Conservation (phyloP, 2,329 filamentous ascomycete species). For the Cladorrhinum sp. region DNA sequence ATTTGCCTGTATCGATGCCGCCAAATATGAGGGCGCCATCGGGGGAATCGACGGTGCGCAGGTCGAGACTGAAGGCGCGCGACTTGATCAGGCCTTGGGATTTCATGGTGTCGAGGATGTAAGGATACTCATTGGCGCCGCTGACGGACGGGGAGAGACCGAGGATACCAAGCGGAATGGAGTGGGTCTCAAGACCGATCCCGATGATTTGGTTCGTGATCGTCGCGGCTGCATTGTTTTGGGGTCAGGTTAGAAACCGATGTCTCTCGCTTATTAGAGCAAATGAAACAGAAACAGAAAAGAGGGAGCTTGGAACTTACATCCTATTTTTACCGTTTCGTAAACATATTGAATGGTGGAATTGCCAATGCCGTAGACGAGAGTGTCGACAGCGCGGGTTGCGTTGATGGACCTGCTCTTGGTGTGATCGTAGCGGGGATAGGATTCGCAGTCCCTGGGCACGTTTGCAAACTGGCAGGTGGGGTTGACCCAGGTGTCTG, state of each 20-base stretch:
- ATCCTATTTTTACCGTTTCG: constrained; percentile 46
- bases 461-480: constrained; percentile 39
- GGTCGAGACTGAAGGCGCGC: constrained; percentile 50
- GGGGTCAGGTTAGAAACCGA: constrained; percentile 9
- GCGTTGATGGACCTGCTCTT: constrained; percentile 42
- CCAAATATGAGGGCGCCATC: constrained; percentile 53
- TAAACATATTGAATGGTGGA: constrained; percentile 44
- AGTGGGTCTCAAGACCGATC: constrained; percentile 42
- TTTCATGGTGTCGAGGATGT: constrained; percentile 50
- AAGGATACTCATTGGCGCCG: constrained; percentile 42
- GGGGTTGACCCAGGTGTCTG: constrained; percentile 55
- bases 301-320: constrained; percentile 27
- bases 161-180: constrained; percentile 51
- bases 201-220: constrained; percentile 50
- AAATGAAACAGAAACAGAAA: neutral
- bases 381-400: constrained; percentile 34
- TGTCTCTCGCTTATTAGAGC: neutral
- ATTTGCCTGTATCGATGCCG: constrained; percentile 52
- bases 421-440: constrained; percentile 44
- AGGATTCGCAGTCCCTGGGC: constrained; percentile 37
- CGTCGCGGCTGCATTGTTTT: constrained; percentile 30
- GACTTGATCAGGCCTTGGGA: constrained; percentile 47
- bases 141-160: constrained; percentile 48
- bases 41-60: constrained; percentile 42
- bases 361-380: constrained; percentile 39